Conservation (phyloP, 2,329 filamentous ascomycete genomes). For the Exophiala mesophila region DNA sequence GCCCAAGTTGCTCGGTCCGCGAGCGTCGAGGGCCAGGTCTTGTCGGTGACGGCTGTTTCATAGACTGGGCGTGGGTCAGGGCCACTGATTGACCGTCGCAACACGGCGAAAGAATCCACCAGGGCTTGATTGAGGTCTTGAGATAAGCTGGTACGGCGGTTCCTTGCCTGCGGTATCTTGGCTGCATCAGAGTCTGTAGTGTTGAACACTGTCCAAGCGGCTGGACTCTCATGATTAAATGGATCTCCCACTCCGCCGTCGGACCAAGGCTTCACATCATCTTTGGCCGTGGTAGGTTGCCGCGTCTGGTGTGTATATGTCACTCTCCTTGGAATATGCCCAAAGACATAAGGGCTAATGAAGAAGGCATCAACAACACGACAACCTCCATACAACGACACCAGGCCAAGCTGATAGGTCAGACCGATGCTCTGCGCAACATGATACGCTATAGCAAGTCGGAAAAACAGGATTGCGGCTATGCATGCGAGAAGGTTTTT, state of each 20-base stretch:
- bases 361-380: constrained; percentile 43
- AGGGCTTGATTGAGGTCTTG: not conserved
- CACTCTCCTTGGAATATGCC: constrained; percentile 39
- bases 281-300: constrained; percentile 20
- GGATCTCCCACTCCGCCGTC: constrained; percentile 20
- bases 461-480: constrained; percentile 38
- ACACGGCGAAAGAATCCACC: not conserved
- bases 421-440: constrained; percentile 43
- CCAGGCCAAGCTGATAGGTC: constrained; percentile 42
- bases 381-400: constrained; percentile 40
- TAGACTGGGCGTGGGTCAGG: constrained; percentile 31
- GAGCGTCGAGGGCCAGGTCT: constrained; percentile 37
- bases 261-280: constrained; percentile 13
- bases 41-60: constrained; percentile 37
- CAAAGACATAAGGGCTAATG: constrained; percentile 38
- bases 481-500: constrained; percentile 36
- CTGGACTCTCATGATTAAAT: constrained; percentile 8
- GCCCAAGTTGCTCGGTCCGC: constrained; percentile 41
- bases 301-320: constrained; percentile 36
- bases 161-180: not conserved
- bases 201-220: not conserved
- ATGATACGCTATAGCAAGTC: constrained; percentile 40
- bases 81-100: constrained; percentile 22
- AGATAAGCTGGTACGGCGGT: not conserved
- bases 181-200: not conserved